These are phyloP conservation scores for Trametes punicea DNA, from an alignment of 768 basidiomycete genomes.

Conservation along the genomic window DNA sequence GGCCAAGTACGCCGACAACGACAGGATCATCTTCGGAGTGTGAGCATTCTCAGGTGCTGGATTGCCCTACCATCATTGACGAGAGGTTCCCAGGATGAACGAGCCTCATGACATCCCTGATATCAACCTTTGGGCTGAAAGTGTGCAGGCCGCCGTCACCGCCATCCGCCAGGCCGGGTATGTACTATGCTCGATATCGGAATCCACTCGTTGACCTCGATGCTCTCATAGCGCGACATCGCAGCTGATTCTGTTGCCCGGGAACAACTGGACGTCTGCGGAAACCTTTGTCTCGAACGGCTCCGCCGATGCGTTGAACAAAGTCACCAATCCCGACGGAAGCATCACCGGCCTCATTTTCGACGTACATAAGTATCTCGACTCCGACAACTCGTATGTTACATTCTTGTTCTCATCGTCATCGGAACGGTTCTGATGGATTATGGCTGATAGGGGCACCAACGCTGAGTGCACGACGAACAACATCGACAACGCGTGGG, in stretches of 20 bases:
- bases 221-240: conserved; percentile 26
- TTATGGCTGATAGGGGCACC: neutral
- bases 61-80: neutral
- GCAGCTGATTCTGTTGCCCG: conserved; percentile 43
- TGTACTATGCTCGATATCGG: neutral
- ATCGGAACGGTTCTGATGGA: conserved; percentile 22
- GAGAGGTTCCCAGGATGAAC: conserved; percentile 35
- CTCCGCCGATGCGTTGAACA: conserved; percentile 36
- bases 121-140: conserved; percentile 33
- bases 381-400: conserved; percentile 39
- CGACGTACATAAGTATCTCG: conserved; percentile 47
- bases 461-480: conserved; percentile 30
- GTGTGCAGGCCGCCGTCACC: conserved; percentile 39
- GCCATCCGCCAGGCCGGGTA: conserved; percentile 40
- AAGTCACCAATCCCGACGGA: conserved; percentile 40
- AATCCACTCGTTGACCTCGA: neutral
- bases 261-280: conserved; percentile 37
- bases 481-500: conserved; percentile 43
- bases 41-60: neutral
- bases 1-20: conserved; percentile 33
- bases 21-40: conserved; percentile 34
- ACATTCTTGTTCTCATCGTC: conserved; percentile 30
- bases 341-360: conserved; percentile 39
- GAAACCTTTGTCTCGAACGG: conserved; percentile 34
- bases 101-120: conserved; percentile 45